Evolutionary conservation across 2,329 filamentous ascomycete species (phyloP), one percentile per base, ranked within the genome.

Genomic region (Neonectria ditissima): DNA sequence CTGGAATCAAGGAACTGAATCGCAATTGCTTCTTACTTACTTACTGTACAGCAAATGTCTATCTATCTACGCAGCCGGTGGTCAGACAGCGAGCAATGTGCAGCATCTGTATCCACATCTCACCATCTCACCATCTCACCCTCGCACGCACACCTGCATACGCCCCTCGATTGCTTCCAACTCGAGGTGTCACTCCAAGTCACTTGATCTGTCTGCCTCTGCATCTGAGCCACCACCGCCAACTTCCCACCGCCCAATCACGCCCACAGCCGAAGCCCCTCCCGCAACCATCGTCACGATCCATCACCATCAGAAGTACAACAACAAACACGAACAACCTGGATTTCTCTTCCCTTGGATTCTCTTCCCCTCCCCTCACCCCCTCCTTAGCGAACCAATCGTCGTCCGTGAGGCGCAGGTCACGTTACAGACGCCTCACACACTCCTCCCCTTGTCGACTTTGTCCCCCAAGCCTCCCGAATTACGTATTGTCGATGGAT

Each of bases 351-450:
- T n/a, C 11, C 28, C 45, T 28, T 14, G 8, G 26, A 26, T n/a
- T 30, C 16, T 37, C 34, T n/a, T n/a, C n/a, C n/a, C n/a, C n/a
- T n/a, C n/a, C n/a, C 5, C 34, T 48, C 9, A 24, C 45, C 28
- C 16, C 30, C 20, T 9, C 28, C 20, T 48, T 58, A 51, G 47
- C 55, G 55, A 53, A n/a, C 60, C 60, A 63, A 63, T 63, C 50
- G 44, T 20, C 14, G 2, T 20, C 22, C n/a, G 16, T 22, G 55
- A 43, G 44, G 37, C 16, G 18, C n/a, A 24, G 55, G 50, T 59
- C 60, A 63, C 60, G 60, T 63, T 63, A 63, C 50, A 41, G 30
- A 58, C 60, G 55, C 50, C 60, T 44, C 43, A n/a, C n/a, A 28
- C 48, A 48, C 32, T 44, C 34, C 34, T 50, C 48, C 59, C 50